Conservation (phyloP, 805 yeast genomes). For the Diddensiella caesifluorescens region DNA sequence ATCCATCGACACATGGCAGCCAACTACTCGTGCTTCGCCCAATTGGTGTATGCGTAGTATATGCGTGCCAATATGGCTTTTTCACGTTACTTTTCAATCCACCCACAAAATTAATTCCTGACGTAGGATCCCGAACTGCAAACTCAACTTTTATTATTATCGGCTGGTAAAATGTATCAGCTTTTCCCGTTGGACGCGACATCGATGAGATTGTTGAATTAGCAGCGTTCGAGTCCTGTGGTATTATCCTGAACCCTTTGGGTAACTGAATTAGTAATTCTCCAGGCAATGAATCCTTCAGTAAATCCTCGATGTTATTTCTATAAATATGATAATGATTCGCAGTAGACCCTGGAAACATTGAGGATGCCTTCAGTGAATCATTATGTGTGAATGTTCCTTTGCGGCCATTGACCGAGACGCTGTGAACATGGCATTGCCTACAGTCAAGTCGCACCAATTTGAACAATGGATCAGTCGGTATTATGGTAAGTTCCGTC, state of each 20-base stretch:
- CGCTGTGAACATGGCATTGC: conserved; percentile 51
- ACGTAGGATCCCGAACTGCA: conserved; percentile 54
- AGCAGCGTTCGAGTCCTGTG: conserved; percentile 36
- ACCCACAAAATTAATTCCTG: conserved; percentile 74
- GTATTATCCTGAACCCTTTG: conserved; percentile 53
- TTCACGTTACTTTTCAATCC: conserved; percentile 43
- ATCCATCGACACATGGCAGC: conserved; percentile 92
- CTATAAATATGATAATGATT: conserved; percentile 57
- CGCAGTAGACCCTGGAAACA: conserved; percentile 28
- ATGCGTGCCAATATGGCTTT: conserved; percentile 67
- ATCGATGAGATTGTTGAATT: conserved; percentile 19
- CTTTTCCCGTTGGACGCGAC: conserved; percentile 15
- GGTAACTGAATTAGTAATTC: conserved; percentile 64
- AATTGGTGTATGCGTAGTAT: conserved; percentile 72
- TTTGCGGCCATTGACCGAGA: conserved; percentile 58
- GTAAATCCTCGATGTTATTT: conserved; percentile 48
- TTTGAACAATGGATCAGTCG: conserved; percentile 54
- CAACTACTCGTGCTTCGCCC: conserved; percentile 88
- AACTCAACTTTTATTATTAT: conserved; percentile 66
- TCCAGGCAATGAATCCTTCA: conserved; percentile 52
- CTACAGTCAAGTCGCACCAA: conserved; percentile 73
- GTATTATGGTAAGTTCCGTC: conserved; percentile 79
- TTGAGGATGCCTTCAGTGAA: conserved; percentile 36
- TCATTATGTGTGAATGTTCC: conserved; percentile 56
- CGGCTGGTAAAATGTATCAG: conserved; percentile 51